A percentile compares a stretch with the other conserved stretches of the same genome.
These are phyloP conservation scores for Mixia osmundae DNA, from an alignment of 1,284 basidiomycete species.

Conservation along the genomic window DNA sequence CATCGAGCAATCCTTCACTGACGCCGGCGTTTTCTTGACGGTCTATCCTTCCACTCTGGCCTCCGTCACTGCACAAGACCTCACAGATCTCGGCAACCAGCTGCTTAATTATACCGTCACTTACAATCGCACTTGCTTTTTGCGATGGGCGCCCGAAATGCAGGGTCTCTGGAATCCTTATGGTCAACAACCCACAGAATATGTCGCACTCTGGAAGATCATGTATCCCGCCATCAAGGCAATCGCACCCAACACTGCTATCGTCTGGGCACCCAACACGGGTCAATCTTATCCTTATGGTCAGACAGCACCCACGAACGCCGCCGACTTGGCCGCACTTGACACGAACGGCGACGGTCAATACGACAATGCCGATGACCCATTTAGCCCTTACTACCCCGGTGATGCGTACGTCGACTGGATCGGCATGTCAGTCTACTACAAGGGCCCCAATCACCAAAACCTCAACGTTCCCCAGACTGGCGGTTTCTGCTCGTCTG, in stretches of 20 bases:
- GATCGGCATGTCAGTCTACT: slow-evolving; percentile 19
- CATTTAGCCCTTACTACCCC: slow-evolving; percentile 18
- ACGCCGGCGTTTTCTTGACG: slow-evolving; percentile 19
- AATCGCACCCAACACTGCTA: slow-evolving; percentile 15
- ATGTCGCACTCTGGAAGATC: slow-evolving; percentile 12
- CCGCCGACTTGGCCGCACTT: slow-evolving; percentile 15
- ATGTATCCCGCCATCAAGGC: slow-evolving; percentile 18
- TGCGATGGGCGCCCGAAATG: slow-evolving; percentile 21
- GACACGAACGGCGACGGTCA: slow-evolving; percentile 17
- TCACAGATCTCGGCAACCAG: slow-evolving; percentile 16
- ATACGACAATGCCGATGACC: slow-evolving; percentile 14
- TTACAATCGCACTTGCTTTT: slow-evolving; percentile 16
- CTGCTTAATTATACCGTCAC: slow-evolving; percentile 14
- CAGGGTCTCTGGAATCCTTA: slow-evolving; percentile 19
- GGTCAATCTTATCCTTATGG: slow-evolving; percentile 10
- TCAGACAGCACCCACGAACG: slow-evolving; percentile 6
- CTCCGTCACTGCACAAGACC: slow-evolving; percentile 11
- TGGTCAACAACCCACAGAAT: slow-evolving; percentile 17
- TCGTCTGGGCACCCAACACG: slow-evolving; percentile 21
- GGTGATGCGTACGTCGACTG: slow-evolving; percentile 20
- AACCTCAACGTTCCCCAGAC: slow-evolving; percentile 12
- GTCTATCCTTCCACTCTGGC: slow-evolving; percentile 17
- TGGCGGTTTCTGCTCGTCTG: slow-evolving; percentile 11
- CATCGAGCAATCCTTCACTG: slow-evolving; percentile 16
- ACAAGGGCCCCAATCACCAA: slow-evolving; percentile 13